These are phyloP conservation scores for Trapa bicornis DNA, from an alignment of 345 rosid genomes.

Conservation along the genomic window DNA sequence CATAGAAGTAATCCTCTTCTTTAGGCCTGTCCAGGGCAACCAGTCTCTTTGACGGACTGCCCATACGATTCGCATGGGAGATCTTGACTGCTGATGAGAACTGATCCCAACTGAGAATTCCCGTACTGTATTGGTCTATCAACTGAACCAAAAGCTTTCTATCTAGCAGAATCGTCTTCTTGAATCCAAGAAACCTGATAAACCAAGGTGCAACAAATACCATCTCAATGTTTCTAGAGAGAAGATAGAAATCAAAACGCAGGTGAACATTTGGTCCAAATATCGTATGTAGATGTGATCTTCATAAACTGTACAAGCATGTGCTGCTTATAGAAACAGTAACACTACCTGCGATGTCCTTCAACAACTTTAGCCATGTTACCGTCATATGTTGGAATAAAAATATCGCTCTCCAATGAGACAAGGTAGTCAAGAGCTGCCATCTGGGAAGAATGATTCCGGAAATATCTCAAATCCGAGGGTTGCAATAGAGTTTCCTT, in stretches of 20 bases:
- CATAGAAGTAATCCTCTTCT: conserved; percentile 39
- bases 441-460: conserved; percentile 29
- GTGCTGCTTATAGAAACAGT: background rate
- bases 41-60: conserved; percentile 23
- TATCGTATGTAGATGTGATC: background rate
- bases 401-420: conserved; percentile 32
- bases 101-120: conserved; percentile 20
- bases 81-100: conserved; percentile 19
- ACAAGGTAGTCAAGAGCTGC: conserved; percentile 38
- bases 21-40: conserved; percentile 27
- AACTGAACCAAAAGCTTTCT: conserved; percentile 21
- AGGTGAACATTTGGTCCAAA: background rate
- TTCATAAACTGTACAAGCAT: background rate
- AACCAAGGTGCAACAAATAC: background rate
- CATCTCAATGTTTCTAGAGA: background rate
- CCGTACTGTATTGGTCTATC: conserved; percentile 18
- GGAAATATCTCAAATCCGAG: conserved; percentile 21
- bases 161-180: conserved; percentile 18
- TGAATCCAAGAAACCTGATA: conserved; percentile 25
- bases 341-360: conserved; percentile 33
- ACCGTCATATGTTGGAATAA: conserved; percentile 22
- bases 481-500: conserved; percentile 23
- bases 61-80: conserved; percentile 21
- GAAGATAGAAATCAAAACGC: background rate
- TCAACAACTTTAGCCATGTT: conserved; percentile 29